phyloP scores from a whole-genome alignment of 1,284 basidiomycete species.

The Cutaneotrichosporon dermatis region DNA sequence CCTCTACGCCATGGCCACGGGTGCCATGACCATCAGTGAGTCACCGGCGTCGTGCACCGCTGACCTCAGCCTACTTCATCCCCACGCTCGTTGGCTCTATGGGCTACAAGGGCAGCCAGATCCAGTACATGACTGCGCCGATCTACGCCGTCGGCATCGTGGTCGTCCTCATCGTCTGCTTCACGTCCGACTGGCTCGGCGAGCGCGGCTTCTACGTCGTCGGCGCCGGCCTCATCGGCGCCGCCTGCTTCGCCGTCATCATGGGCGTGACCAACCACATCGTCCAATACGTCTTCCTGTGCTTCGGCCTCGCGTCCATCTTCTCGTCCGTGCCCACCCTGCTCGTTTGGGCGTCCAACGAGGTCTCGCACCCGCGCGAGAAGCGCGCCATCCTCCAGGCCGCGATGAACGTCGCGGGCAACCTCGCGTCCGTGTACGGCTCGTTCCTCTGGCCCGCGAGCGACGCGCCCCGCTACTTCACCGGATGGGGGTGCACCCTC shows the following conservation, averaged over 20 bases:
- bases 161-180: conserved; percentile 39
- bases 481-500: conserved; percentile 20
- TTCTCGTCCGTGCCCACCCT: conserved; percentile 44
- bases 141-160: conserved; percentile 39
- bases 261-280: conserved; percentile 34
- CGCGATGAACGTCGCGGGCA: conserved; percentile 35
- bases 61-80: conserved; percentile 37
- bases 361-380: conserved; percentile 33
- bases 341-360: conserved; percentile 39
- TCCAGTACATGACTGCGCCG: conserved; percentile 47
- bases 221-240: conserved; percentile 22
- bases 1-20: conserved; percentile 41
- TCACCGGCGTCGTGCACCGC: no score
- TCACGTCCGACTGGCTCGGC: conserved; percentile 38
- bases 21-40: conserved; percentile 37
- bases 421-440: conserved; percentile 43
- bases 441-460: conserved; percentile 45
- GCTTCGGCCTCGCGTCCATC: conserved; percentile 45
- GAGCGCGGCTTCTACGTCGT: conserved; percentile 44
- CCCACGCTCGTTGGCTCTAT: conserved; percentile 38
- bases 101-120: conserved; percentile 34
- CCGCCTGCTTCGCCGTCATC: conserved; percentile 40
- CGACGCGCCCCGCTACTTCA: conserved; percentile 40
- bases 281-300: conserved; percentile 48
- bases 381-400: conserved; percentile 41